Conservation (phyloP, 1,139 yeast genomes). For the Pichia sp. region DNA sequence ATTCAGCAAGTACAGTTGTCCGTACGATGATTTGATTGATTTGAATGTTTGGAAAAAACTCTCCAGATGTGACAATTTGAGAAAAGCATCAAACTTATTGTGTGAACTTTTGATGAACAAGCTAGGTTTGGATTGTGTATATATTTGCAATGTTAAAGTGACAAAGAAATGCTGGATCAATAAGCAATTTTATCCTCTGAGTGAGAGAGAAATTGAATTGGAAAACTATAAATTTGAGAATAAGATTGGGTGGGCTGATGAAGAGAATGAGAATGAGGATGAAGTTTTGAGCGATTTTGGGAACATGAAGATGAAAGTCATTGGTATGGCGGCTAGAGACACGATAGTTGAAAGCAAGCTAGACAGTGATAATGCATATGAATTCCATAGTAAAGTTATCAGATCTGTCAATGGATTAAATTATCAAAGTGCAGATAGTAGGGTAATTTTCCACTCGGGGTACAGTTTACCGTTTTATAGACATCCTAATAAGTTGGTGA, state of each 20-base stretch:
- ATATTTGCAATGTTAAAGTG: conserved; percentile 53
- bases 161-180: conserved; percentile 32
- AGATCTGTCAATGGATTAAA: conserved; percentile 45
- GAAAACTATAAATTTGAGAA: conserved; percentile 41
- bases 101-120: conserved; percentile 40
- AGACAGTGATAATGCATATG: conserved; percentile 38
- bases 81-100: conserved; percentile 40
- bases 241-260: conserved; percentile 30
- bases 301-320: conserved; percentile 41
- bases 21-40: conserved; percentile 26
- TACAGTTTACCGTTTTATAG: conserved; percentile 50
- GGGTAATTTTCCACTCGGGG: conserved; percentile 42
- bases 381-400: conserved; percentile 47
- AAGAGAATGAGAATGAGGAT: not conserved
- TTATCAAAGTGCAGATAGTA: conserved; percentile 35
- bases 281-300: not conserved
- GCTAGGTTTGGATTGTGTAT: conserved; percentile 40
- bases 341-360: conserved; percentile 14
- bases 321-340: conserved; percentile 45
- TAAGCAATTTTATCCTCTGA: conserved; percentile 39
- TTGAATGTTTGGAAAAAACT: conserved; percentile 40
- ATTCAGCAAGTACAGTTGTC: conserved; percentile 35
- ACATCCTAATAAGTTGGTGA: conserved; percentile 28
- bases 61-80: conserved; percentile 40
- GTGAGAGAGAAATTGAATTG: conserved; percentile 39